Conservation (phyloP, 2,329 filamentous ascomycete species). For the Diaporthe ampelina region DNA sequence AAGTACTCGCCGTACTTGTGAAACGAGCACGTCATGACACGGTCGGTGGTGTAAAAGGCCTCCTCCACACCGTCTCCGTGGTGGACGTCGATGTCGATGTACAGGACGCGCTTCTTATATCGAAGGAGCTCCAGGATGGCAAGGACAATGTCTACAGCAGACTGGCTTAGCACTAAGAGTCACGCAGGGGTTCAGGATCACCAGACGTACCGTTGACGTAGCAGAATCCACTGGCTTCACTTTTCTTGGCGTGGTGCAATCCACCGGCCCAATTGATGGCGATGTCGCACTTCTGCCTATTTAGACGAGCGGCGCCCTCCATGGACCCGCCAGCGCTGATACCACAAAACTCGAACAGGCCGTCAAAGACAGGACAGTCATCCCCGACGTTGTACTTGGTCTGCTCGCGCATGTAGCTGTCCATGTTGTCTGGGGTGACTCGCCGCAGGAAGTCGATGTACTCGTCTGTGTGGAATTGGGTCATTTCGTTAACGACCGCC, state of each 20-base stretch:
- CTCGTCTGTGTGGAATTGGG: slow-evolving; percentile 93
- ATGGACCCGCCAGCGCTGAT: slow-evolving; percentile 95
- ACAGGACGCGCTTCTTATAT: slow-evolving; percentile 93
- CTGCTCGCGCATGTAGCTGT: slow-evolving; percentile 90
- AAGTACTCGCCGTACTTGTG: slow-evolving; percentile 98
- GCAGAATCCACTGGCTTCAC: slow-evolving; percentile 96
- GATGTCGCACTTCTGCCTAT: slow-evolving; percentile 93
- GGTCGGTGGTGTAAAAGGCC: slow-evolving; percentile 86
- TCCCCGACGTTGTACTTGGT: slow-evolving; percentile 95
- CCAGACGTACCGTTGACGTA: slow-evolving; percentile 89
- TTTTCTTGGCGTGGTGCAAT: slow-evolving; percentile 97
- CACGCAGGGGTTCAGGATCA: slow-evolving; percentile 44
- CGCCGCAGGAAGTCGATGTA: slow-evolving; percentile 96
- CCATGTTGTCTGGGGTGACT: slow-evolving; percentile 99
- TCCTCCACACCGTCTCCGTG: slow-evolving; percentile 90
- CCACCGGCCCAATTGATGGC: slow-evolving; percentile 99
- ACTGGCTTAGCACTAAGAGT: slow-evolving; percentile 46
- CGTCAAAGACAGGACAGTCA: slow-evolving; percentile 97
- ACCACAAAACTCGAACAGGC: slow-evolving; percentile 96
- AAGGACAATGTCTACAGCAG: slow-evolving; percentile 88
- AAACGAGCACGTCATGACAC: slow-evolving; percentile 92
- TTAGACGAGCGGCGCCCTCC: slow-evolving; percentile 91
- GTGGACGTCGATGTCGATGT: slow-evolving; percentile 93
- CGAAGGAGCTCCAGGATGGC: slow-evolving; percentile 93
- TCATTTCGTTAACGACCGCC: slow-evolving; percentile 90